Evolutionary conservation across 208 protist genomes (phyloP).

Genomic region (Trypanosomatidae sp.): DNA sequence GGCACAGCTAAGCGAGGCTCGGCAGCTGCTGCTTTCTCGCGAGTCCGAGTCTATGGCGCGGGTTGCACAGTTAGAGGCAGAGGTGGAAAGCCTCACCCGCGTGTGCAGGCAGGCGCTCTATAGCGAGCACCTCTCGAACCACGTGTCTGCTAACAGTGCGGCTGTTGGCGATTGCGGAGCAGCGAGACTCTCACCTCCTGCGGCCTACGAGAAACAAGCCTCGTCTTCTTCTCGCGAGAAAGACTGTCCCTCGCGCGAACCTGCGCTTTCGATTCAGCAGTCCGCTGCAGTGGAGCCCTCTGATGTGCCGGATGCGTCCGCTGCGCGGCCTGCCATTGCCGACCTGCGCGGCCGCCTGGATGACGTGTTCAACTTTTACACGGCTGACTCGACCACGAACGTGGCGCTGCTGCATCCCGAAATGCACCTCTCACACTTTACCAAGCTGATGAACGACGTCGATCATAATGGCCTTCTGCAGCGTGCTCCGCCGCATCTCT

Average conservation of each 20-base stretch:
- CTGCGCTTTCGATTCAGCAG: background rate
- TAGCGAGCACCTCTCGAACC: no score
- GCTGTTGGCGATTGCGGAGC: no score
- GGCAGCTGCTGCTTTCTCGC: slow-evolving; percentile 1
- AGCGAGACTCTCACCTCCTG: no score
- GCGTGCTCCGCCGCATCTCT: slow-evolving; percentile 39
- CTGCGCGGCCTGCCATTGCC: background rate
- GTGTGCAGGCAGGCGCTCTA: slow-evolving; percentile 8
- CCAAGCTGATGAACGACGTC: slow-evolving; percentile 47
- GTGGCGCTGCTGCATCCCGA: slow-evolving; percentile 32
- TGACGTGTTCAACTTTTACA: slow-evolving; percentile 60
- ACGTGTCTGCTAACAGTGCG: no score
- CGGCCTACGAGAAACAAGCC: no score
- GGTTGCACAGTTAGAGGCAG: background rate
- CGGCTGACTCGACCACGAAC: slow-evolving; percentile 17
- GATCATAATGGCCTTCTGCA: slow-evolving; percentile 21
- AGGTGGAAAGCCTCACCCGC: slow-evolving; percentile 1
- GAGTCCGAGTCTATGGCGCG: slow-evolving; percentile 6
- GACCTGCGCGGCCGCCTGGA: slow-evolving; percentile 38
- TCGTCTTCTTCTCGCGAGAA: no score
- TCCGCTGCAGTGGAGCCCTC: background rate
- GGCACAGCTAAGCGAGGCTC: slow-evolving; percentile 6
- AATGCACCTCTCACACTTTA: slow-evolving; percentile 54
- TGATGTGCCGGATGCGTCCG: background rate
- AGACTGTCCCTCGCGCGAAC: no score